Evolutionary conservation across 371 early-diverging fungal genomes (phyloP).

Genomic region (Apophysomyces ossiformis): DNA sequence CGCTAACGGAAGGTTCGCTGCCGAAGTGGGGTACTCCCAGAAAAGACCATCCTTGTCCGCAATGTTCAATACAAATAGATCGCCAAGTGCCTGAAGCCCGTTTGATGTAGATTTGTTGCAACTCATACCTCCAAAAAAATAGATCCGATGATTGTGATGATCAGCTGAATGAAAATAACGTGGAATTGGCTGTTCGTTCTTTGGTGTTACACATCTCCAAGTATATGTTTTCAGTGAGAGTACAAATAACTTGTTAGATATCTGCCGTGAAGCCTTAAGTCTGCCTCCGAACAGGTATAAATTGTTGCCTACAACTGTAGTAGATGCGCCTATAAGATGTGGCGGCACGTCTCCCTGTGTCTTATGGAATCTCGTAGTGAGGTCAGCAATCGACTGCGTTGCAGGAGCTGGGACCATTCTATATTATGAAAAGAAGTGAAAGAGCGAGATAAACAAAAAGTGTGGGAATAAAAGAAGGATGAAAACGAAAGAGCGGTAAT

Average conservation of each 20-base stretch:
- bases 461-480: constrained; percentile 9
- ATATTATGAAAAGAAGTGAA: constrained; percentile 1
- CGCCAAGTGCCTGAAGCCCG: constrained; percentile 55
- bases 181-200: constrained; percentile 33
- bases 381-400: constrained; percentile 45
- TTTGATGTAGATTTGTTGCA: constrained; percentile 14
- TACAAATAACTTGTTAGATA: constrained; percentile 64
- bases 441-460: constrained; percentile 16
- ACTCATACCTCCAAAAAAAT: constrained; percentile 67
- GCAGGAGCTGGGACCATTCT: constrained; percentile 5
- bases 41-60: constrained; percentile 16
- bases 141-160: constrained; percentile 39
- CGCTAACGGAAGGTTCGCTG: constrained; percentile 30
- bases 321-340: constrained; percentile 67
- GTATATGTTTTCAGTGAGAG: constrained; percentile 50
- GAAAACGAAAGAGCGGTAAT: constrained; percentile 8
- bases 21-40: constrained; percentile 55
- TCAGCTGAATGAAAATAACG: constrained; percentile 83
- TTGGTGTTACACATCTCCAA: constrained; percentile 48
- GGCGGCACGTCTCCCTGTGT: constrained; percentile 63
- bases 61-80: constrained; percentile 53
- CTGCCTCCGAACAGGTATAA: constrained; percentile 77
- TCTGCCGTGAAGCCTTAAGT: constrained; percentile 51
- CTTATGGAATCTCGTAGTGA: constrained; percentile 40
- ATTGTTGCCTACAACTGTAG: constrained; percentile 56